Base-by-base conservation (phyloP, 495 filamentous ascomycete genomes). In the Xylaria sp. region DNA sequence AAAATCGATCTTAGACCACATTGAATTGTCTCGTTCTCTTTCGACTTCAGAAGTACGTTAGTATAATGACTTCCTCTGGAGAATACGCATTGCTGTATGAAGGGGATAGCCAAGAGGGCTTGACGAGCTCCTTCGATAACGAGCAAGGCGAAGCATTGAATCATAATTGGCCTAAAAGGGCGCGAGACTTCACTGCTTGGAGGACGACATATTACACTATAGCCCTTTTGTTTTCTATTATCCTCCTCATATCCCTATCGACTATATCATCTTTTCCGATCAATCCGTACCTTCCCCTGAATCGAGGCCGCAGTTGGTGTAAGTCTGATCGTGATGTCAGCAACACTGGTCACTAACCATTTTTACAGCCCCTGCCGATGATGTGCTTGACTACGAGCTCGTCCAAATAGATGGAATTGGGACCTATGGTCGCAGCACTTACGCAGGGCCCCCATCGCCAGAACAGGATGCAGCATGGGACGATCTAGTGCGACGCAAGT, bases 381-480 rank as follows among this genome's bases (percentile, higher is more conserved):
- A 53, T 53, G 50, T 53, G 17, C 50, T 53, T 53, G n/a, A 53
- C 50, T 53, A 53, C 50, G 50, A 53, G 50, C 50, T 53, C 21
- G 50, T 53, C 50, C 50, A 53, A n/a, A 53, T 53, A 21, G 50
- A 53, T 53, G 21, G 50, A 53, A 21, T 53, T 24, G 50, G 50
- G 50, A 21, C 50, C 9, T 53, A n/a, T n/a, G 19, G 50, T 9
- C 50, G 24, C 17, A 53, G 50, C 21, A 24, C 50, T 53, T 53
- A 53, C 15, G 50, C 50, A 53, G 50, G 44, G 44, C 44, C 44
- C 14, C 44, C 44, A 48, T 48, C 44, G 44, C 44, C 44, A 48
- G 44, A 48, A 48, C 44, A 48, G 19, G 44, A 48, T 48, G 44
- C 12, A 48, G 44, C 35, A 37, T 37, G 35, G 35, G 35, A 37